Percentiles rank a stretch among this genome's conserved stretches.
Conservation (phyloP, 2,329 filamentous ascomycete species). For the Emericellopsis cladophorae region DNA sequence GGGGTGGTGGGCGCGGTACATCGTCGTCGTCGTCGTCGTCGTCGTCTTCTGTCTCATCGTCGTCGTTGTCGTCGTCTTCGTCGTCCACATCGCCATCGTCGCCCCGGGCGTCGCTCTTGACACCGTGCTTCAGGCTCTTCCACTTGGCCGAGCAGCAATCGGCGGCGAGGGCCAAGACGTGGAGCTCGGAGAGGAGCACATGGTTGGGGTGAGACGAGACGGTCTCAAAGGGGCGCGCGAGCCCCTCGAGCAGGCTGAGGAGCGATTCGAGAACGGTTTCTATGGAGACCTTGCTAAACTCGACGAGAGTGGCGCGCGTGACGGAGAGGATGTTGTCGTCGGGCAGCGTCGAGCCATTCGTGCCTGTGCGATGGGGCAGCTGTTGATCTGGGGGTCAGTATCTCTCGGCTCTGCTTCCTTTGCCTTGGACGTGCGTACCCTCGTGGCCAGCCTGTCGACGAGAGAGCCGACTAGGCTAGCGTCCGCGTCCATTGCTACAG, state of each 20-base stretch:
- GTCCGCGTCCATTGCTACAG: conserved; percentile 39
- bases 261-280: conserved; percentile 42
- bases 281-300: conserved; percentile 43
- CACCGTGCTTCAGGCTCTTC: conserved; percentile 25
- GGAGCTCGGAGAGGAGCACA: conserved; percentile 51
- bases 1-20: conserved; percentile 17
- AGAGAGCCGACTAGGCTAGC: conserved; percentile 47
- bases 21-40: conserved; percentile 9
- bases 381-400: conserved; percentile 23
- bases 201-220: conserved; percentile 42
- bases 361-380: conserved; percentile 53
- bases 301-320: conserved; percentile 48
- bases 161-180: conserved; percentile 48
- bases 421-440: conserved; percentile 27
- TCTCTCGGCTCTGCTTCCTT: background rate
- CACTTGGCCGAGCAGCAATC: conserved; percentile 54
- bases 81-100: background rate
- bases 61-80: conserved; percentile 5
- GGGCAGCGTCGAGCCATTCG: conserved; percentile 38
- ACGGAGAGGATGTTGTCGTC: conserved; percentile 50
- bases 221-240: conserved; percentile 38
- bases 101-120: background rate
- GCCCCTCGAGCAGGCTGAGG: conserved; percentile 43
- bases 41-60: conserved; percentile 1
- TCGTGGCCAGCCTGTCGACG: conserved; percentile 48